Conservation (phyloP, 129 eudicot species). For the Ambrosia trifida region DNA sequence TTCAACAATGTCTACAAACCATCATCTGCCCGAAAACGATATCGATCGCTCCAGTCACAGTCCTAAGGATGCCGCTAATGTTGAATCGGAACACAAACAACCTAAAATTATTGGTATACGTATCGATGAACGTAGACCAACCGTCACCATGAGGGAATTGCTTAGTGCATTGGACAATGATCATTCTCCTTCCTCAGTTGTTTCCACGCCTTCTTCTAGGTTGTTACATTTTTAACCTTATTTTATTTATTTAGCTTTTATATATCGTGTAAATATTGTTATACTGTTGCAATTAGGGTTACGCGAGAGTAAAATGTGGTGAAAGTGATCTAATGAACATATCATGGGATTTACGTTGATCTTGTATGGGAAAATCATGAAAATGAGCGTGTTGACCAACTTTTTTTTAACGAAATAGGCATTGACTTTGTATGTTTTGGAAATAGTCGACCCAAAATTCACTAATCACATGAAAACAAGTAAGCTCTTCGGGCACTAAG, state of each 20-base stretch:
- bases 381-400: too few relatives aligned
- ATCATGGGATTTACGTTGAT: neutral
- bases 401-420: too few relatives aligned
- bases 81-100: conserved; percentile 26
- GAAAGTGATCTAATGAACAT: neutral
- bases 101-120: conserved; percentile 25
- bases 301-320: neutral
- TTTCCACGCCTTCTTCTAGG: conserved; percentile 48
- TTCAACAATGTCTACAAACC: conserved; percentile 38
- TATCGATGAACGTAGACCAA: conserved; percentile 51
- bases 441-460: too few relatives aligned
- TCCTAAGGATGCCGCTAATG: conserved; percentile 15
- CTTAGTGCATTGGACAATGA: conserved; percentile 59
- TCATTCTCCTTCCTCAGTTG: conserved; percentile 34
- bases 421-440: too few relatives aligned
- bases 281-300: conserved; percentile 12
- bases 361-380: too few relatives aligned
- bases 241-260: neutral
- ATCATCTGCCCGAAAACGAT: conserved; percentile 28
- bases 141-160: conserved; percentile 73
- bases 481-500: too few relatives aligned
- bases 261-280: neutral
- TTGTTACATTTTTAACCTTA: conserved; percentile 18
- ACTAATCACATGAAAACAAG: too few relatives aligned
- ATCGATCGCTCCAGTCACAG: conserved; percentile 17